Percentiles rank a stretch among this genome's conserved stretches.
Conservation (phyloP, 1,284 basidiomycete species). For the Cutaneotrichosporon mucoides region DNA sequence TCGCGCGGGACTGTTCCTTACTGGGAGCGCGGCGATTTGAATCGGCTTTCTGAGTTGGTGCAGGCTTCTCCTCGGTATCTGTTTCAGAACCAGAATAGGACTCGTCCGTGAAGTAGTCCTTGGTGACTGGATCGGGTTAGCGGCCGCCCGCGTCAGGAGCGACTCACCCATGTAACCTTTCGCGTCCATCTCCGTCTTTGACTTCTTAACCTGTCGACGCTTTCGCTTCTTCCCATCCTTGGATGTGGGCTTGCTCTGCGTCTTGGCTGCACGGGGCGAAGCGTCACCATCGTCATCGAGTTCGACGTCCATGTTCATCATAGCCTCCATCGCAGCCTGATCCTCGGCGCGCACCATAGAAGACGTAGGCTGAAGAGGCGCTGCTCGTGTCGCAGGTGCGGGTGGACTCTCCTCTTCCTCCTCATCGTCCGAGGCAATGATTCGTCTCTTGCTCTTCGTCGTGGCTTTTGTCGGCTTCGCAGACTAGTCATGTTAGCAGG, state of each 20-base stretch:
- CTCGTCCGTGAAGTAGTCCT: constrained; percentile 35
- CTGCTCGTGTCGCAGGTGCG: neutral
- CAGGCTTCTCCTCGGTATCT: constrained; percentile 14
- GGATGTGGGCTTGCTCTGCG: neutral
- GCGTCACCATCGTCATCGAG: constrained; percentile 7
- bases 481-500: neutral
- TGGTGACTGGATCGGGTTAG: constrained; percentile 24
- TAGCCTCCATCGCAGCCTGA: constrained; percentile 44
- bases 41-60: neutral
- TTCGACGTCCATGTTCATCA: constrained; percentile 41
- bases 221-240: constrained; percentile 8
- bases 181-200: constrained; percentile 32
- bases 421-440: constrained; percentile 36
- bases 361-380: constrained; percentile 26
- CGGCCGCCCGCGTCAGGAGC: too few relatives aligned
- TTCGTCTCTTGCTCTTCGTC: constrained; percentile 26
- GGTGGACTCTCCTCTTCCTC: constrained; percentile 21
- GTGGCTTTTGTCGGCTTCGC: constrained; percentile 1
- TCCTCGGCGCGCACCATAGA: constrained; percentile 38
- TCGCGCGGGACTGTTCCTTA: neutral
- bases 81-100: constrained; percentile 33
- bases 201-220: constrained; percentile 39
- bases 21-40: neutral
- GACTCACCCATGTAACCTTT: constrained; percentile 45
- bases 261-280: neutral